These are phyloP conservation scores for Cenchrus purpureus DNA, from an alignment of 176 grass and related monocot species.

Conservation along the genomic window DNA sequence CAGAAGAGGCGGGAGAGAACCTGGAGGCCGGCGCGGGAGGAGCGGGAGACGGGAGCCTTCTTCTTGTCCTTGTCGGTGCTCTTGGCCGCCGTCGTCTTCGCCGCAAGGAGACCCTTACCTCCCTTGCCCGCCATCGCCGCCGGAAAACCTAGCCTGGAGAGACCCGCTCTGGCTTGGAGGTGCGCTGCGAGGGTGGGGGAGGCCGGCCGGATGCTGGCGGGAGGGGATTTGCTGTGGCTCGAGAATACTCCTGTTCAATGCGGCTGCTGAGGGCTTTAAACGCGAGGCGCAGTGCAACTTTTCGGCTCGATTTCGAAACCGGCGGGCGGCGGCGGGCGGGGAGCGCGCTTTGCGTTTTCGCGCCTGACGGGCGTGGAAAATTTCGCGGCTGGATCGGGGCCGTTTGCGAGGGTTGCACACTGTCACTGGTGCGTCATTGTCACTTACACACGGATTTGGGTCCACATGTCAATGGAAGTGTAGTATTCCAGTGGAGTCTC, in stretches of 20 bases:
- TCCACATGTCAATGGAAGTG: no score
- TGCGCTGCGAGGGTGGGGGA: not conserved
- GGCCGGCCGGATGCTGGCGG: not conserved
- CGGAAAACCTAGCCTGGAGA: not conserved
- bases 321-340: not conserved
- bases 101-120: conserved; percentile 74
- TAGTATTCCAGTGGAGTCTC: no score
- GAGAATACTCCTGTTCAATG: not conserved
- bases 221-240: not conserved
- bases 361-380: not conserved
- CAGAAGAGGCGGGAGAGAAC: not conserved
- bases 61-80: conserved; percentile 79
- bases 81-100: conserved; percentile 65
- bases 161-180: not conserved
- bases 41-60: conserved; percentile 74
- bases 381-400: not conserved
- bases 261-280: conserved; percentile 5
- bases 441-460: no score
- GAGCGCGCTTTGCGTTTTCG: not conserved
- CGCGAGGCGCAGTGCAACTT: not conserved
- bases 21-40: conserved; percentile 76
- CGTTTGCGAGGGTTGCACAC: no score
- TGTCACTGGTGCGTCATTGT: no score
- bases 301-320: conserved; percentile 2
- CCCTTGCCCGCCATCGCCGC: conserved; percentile 72